A percentile compares a stretch with the other conserved stretches of the same genome.
Evolutionary conservation across 495 filamentous ascomycete species (phyloP).

Genomic region (Penicillium cataractarum): DNA sequence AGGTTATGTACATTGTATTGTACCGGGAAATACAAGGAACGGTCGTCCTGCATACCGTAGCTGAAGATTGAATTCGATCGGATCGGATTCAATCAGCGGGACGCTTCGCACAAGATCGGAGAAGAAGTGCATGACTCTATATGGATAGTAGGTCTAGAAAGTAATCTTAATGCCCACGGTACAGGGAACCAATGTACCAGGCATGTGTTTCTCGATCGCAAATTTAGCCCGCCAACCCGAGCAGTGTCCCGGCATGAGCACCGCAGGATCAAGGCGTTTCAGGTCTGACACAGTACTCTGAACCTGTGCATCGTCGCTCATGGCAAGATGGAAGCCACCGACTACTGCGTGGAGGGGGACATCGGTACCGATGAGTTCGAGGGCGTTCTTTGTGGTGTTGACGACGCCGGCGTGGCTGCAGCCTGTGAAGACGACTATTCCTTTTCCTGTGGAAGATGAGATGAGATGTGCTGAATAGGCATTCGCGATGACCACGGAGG

Average conservation of each 20-base stretch:
- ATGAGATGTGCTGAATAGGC: too few species aligned
- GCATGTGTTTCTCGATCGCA: slow-evolving; percentile 60
- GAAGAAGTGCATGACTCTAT: too few species aligned
- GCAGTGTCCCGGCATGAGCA: slow-evolving; percentile 63
- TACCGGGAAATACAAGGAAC: slow-evolving; percentile 16
- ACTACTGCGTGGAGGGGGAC: slow-evolving; percentile 59
- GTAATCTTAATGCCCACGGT: slow-evolving; percentile 57
- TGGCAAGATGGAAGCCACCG: slow-evolving; percentile 64
- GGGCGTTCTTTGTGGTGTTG: slow-evolving; percentile 56
- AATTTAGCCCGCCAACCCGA: slow-evolving; percentile 66
- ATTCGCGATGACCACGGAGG: background rate
- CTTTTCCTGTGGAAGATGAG: slow-evolving; percentile 43
- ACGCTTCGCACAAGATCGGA: background rate
- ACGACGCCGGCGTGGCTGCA: slow-evolving; percentile 65
- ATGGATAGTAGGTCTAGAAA: slow-evolving; percentile 36
- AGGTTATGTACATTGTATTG: too few species aligned
- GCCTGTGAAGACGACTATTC: slow-evolving; percentile 64
- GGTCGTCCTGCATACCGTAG: background rate
- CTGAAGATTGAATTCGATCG: slow-evolving; percentile 1
- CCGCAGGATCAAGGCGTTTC: slow-evolving; percentile 54
- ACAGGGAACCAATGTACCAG: slow-evolving; percentile 58
- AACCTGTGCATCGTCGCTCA: slow-evolving; percentile 47
- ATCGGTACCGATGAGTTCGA: slow-evolving; percentile 39
- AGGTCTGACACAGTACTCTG: slow-evolving; percentile 54
- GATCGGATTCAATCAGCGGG: background rate